These are phyloP conservation scores for Pseudopithomyces maydicus DNA, from an alignment of 2,329 filamentous ascomycete species.

Conservation along the genomic window DNA sequence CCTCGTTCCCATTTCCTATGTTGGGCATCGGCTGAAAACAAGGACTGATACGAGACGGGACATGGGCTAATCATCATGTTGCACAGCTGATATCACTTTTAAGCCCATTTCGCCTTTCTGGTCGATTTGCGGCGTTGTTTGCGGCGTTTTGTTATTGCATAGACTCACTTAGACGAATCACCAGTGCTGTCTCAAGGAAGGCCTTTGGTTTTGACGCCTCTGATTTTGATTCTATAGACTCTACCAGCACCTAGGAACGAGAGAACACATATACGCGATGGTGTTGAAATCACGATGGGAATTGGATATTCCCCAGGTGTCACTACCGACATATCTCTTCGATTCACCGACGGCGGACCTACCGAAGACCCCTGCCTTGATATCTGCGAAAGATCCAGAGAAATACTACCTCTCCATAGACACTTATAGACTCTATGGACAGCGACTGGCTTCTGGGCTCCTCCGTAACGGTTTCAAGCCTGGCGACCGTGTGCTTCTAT, in stretches of 20 bases:
- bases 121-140: no score
- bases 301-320: conserved; percentile 52
- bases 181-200: no score
- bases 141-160: no score
- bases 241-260: not conserved
- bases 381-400: conserved; percentile 71
- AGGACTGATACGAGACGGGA: no score
- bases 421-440: conserved; percentile 71
- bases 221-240: no score
- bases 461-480: conserved; percentile 65
- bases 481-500: conserved; percentile 73
- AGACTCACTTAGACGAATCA: no score
- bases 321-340: conserved; percentile 56
- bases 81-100: no score
- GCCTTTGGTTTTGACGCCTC: no score
- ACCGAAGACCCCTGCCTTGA: conserved; percentile 55
- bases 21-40: no score
- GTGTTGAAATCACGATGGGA: conserved; percentile 58
- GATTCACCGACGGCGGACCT: conserved; percentile 54
- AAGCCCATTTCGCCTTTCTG: no score
- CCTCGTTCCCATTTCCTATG: no score
- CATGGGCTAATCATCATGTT: no score
- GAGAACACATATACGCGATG: conserved; percentile 45
- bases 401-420: conserved; percentile 68
- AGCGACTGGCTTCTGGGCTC: conserved; percentile 73